Percentiles rank a stretch among this genome's conserved stretches.
These are phyloP conservation scores for Fusarium sterilihyphosum DNA, from an alignment of 2,329 filamentous ascomycete species.

Conservation along the genomic window DNA sequence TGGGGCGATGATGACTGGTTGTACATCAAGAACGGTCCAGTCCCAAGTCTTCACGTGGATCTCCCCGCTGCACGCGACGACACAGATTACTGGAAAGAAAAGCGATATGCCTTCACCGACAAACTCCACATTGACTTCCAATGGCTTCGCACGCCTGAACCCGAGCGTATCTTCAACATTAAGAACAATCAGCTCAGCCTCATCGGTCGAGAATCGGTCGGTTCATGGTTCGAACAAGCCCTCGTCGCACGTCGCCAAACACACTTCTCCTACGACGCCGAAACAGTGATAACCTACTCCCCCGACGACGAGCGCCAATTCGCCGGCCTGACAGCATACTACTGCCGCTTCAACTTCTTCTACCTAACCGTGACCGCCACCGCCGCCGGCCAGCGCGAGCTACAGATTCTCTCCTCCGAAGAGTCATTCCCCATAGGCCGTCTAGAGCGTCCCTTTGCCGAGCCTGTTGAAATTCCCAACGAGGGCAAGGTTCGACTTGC, in stretches of 20 bases:
- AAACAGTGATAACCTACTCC: slow-evolving; percentile 63
- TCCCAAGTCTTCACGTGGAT: slow-evolving; percentile 63
- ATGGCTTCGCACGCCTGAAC: slow-evolving; percentile 66
- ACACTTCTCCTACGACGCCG: slow-evolving; percentile 70
- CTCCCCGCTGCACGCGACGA: slow-evolving; percentile 61
- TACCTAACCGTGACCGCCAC: slow-evolving; percentile 69
- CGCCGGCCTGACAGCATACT: slow-evolving; percentile 69
- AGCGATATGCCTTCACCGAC: slow-evolving; percentile 57
- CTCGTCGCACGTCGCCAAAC: slow-evolving; percentile 65
- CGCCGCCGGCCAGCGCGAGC: slow-evolving; percentile 64
- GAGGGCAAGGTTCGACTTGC: slow-evolving; percentile 65
- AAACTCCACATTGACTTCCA: slow-evolving; percentile 64
- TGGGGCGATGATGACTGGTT: slow-evolving; percentile 71
- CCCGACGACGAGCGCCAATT: slow-evolving; percentile 69
- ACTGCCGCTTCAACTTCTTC: slow-evolving; percentile 73
- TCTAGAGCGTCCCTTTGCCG: slow-evolving; percentile 54
- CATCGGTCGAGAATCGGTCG: slow-evolving; percentile 61
- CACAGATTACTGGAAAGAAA: slow-evolving; percentile 59
- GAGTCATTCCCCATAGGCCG: slow-evolving; percentile 63
- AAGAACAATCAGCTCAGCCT: slow-evolving; percentile 56
- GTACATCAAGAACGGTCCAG: slow-evolving; percentile 67
- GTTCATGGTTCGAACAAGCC: slow-evolving; percentile 68
- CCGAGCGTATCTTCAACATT: slow-evolving; percentile 61
- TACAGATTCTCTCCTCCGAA: slow-evolving; percentile 66
- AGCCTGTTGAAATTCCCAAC: slow-evolving; percentile 60